Base-by-base conservation (phyloP, 75 land plant genomes). In the Larix kaempferi region DNA sequence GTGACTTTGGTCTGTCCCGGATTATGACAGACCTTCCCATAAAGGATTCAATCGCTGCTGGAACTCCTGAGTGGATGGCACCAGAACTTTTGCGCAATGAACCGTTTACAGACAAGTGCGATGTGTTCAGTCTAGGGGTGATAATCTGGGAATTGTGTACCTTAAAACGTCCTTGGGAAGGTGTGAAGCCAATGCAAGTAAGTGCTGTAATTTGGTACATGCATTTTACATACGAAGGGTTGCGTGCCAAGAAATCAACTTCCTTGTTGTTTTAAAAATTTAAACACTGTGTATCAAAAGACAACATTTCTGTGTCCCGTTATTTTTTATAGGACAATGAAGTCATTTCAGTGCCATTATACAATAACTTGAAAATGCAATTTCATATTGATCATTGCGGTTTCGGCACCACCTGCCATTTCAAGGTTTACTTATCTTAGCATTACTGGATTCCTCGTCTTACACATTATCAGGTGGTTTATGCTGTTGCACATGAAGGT, bases 31-130 rank as follows among this genome's bases (percentile, higher is more conserved):
- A 86, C 15, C 35, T 71, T 60, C 82, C 98, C 59, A 80, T 92
- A 61, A 88, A 81, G 65, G 98, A 92, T 57, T 71, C 82, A 21
- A 86, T 93, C 41, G 96, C 98, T 57, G 99, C 92, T 27, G 99
- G 99, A 37, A 96, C 99, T 59, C 99, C 99, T 44, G 99, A 96
- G 78, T 96, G 99, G 99, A 96, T 95, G 98, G 99, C 98, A n/a
- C 99, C 99, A 56, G 99, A 96, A 64, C 95, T 96, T 41, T 88
- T 94, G 12, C 94, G 99, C 7, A 94, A 94, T 65, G 99, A 96
- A 72, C 91, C 93, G 12, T 96, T 96, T 79, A 87, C 99, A n/a
- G 94, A 90, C 71, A 96, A 96, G 78, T 96, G 99, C 80, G 99
- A 96, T 79, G 84, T 96, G 52, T 96, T 96, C 78, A 96, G 99